phyloP scores from a whole-genome alignment of 2,329 filamentous ascomycete species.

The Kalaharituber pfeilii region DNA sequence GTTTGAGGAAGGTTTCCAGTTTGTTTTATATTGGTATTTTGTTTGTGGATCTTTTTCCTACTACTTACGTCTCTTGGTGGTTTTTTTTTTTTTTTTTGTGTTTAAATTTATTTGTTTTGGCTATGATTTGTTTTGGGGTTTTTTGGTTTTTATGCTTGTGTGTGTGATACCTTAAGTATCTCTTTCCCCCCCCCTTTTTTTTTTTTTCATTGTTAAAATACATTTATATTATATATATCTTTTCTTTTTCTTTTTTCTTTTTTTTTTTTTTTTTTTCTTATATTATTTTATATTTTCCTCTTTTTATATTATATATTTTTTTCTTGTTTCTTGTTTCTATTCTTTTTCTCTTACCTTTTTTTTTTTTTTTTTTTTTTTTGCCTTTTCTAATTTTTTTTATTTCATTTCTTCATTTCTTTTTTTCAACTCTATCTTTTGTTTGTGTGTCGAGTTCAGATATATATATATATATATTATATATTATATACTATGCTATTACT shows the following conservation, averaged over 20 bases:
- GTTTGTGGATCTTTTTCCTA: background rate
- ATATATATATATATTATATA: background rate
- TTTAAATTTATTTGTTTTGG: background rate
- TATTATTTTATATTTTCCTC: background rate
- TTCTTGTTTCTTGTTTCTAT: background rate
- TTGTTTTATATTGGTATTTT: background rate
- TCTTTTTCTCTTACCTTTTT: background rate
- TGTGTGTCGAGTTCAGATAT: background rate
- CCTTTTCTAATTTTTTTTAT: background rate
- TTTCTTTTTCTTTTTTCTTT: background rate
- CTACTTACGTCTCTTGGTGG: background rate
- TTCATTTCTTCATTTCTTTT: background rate
- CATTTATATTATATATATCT: background rate
- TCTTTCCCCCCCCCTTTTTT: background rate
- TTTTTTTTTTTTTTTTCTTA: background rate
- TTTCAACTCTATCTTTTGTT: background rate
- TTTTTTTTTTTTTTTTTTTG: background rate
- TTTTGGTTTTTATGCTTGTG: background rate
- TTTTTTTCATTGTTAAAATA: background rate
- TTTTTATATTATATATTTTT: background rate
- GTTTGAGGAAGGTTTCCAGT: background rate
- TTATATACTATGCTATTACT: background rate
- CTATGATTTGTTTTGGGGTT: background rate
- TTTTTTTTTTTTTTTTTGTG: background rate
- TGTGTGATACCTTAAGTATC: background rate